phyloP scores from a whole-genome alignment of 2,329 filamentous ascomycete species.

The Triangularia setosa region DNA sequence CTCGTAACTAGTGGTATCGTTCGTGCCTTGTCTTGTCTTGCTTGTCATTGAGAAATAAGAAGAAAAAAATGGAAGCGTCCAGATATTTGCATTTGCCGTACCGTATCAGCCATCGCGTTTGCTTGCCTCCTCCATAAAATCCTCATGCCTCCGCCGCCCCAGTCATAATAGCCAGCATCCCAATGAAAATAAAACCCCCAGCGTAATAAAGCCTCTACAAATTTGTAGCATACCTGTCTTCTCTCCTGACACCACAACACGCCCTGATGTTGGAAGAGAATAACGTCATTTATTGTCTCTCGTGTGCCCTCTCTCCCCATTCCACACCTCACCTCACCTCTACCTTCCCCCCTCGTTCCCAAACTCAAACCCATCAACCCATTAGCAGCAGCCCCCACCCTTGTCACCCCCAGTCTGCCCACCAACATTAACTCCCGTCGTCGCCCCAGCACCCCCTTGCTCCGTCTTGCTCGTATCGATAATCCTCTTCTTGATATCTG shows the following conservation, averaged over 20 bases:
- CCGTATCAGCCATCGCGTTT: background rate
- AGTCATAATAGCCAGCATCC: background rate
- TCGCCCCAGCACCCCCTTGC: conserved; percentile 41
- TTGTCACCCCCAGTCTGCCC: conserved; percentile 54
- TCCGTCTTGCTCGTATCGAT: conserved; percentile 87
- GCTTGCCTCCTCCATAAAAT: background rate
- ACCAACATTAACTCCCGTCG: conserved; percentile 64
- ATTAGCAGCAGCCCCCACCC: conserved; percentile 74
- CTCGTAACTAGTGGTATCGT: no score
- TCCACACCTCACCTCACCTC: conserved; percentile 76
- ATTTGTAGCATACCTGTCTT: background rate
- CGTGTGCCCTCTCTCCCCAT: background rate
- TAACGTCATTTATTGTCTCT: background rate
- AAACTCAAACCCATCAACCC: conserved; percentile 36
- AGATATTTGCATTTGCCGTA: background rate
- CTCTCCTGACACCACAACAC: background rate
- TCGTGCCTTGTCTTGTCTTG: background rate
- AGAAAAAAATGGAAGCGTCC: background rate
- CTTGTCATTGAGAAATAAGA: background rate
- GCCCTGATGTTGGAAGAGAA: background rate
- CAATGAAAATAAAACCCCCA: background rate
- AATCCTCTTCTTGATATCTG: conserved; percentile 97
- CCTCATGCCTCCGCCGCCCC: background rate
- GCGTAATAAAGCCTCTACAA: background rate
- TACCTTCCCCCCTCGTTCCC: conserved; percentile 51